Evolutionary conservation across 352 stramenopile genomes (phyloP).

Genomic region (Phytopythium cucurbitacearum): DNA sequence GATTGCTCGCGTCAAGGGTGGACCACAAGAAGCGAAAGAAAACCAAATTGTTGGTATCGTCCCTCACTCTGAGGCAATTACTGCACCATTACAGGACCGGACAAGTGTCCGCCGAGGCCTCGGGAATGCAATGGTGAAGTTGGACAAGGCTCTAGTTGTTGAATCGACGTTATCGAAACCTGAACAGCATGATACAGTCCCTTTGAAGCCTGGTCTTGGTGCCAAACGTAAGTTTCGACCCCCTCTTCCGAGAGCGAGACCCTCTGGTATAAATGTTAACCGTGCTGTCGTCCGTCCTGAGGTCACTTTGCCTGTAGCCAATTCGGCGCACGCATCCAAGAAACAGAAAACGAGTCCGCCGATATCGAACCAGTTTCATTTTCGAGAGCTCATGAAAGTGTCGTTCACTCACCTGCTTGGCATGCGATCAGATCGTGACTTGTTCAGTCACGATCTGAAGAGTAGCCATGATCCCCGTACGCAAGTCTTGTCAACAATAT

Average conservation of each 20-base stretch:
- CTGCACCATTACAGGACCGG: too few species aligned
- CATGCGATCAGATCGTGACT: slow-evolving; percentile 3
- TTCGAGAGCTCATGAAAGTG: slow-evolving; percentile 44
- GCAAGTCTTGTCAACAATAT: slow-evolving; percentile 26
- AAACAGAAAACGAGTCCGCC: not conserved
- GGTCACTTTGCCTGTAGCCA: too few species aligned
- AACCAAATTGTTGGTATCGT: too few species aligned
- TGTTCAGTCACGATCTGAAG: not conserved
- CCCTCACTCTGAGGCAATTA: too few species aligned
- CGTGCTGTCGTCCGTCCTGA: too few species aligned
- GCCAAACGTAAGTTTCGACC: slow-evolving; percentile 3
- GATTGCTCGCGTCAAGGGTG: too few species aligned
- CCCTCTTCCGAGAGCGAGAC: not conserved
- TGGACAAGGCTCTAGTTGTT: too few species aligned
- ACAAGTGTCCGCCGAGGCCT: too few species aligned
- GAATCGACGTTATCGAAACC: too few species aligned
- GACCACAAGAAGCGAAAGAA: too few species aligned
- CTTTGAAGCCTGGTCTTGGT: not conserved
- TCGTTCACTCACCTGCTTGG: slow-evolving; percentile 23
- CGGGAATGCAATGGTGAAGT: too few species aligned
- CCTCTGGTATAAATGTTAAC: not conserved
- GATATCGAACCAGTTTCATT: slow-evolving; percentile 8
- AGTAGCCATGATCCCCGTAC: not conserved
- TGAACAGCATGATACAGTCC: too few species aligned
- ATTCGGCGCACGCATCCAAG: not conserved